Evolutionary conservation across 345 rosid genomes (phyloP).

Genomic region (Camelina sativa): DNA sequence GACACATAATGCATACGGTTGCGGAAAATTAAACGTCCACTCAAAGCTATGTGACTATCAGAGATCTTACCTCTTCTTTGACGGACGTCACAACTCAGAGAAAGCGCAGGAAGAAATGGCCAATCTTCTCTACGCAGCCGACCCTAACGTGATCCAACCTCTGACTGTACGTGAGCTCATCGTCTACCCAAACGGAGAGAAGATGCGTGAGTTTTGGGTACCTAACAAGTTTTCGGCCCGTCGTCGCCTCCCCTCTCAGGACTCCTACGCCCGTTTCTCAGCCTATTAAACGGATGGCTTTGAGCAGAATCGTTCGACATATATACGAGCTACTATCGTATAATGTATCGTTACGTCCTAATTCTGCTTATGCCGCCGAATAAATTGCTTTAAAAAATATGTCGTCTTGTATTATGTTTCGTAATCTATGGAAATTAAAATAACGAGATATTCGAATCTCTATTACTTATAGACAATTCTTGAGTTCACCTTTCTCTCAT

Average conservation of each 20-base stretch:
- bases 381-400: background rate
- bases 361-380: background rate
- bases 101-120: slow-evolving; percentile 39
- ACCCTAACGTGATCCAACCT: slow-evolving; percentile 28
- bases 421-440: background rate
- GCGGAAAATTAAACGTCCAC: slow-evolving; percentile 35
- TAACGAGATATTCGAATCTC: background rate
- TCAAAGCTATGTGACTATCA: slow-evolving; percentile 43
- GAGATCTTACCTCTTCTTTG: slow-evolving; percentile 39
- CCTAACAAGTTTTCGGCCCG: background rate
- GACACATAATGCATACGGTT: slow-evolving; percentile 34
- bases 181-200: slow-evolving; percentile 10
- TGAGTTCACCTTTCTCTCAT: too few relatives aligned
- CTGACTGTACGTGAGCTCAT: slow-evolving; percentile 43
- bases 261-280: background rate
- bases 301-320: background rate
- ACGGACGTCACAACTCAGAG: slow-evolving; percentile 44
- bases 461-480: too few relatives aligned
- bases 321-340: background rate
- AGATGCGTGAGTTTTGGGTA: slow-evolving; percentile 36
- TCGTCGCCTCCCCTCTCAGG: slow-evolving; percentile 7
- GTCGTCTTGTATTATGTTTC: background rate
- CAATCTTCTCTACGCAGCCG: slow-evolving; percentile 36
- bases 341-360: slow-evolving; percentile 1
- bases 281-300: background rate